Percentiles rank a stretch among this genome's conserved stretches.
These are phyloP conservation scores for Stenocarpella maydis DNA, from an alignment of 2,329 filamentous ascomycete species.

Conservation along the genomic window DNA sequence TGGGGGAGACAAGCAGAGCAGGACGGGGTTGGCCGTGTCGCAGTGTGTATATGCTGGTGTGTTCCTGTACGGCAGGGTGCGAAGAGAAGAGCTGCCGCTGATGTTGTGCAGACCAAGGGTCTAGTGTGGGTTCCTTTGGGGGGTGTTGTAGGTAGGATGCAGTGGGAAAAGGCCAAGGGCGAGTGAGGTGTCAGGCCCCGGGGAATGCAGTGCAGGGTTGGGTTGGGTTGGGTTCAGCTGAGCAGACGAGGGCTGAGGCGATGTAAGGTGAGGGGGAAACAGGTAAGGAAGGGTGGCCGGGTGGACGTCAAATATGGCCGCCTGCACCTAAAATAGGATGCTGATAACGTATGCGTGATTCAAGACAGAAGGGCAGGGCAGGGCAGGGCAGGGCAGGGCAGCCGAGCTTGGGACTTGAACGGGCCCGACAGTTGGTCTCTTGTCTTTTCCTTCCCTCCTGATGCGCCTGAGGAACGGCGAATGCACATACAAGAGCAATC, in stretches of 20 bases:
- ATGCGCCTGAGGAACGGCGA: background rate
- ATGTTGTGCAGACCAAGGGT: slow-evolving; percentile 4
- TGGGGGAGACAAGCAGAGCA: slow-evolving; percentile 25
- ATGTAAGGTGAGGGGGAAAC: background rate
- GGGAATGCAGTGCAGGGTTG: slow-evolving; percentile 19
- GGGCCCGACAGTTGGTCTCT: background rate
- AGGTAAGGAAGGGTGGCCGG: too few species aligned
- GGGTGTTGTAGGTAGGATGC: background rate
- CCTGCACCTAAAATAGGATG: slow-evolving; percentile 33
- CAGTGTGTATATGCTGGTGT: background rate
- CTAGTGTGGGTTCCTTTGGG: background rate
- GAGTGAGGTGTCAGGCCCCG: slow-evolving; percentile 22
- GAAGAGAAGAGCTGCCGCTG: background rate
- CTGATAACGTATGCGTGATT: slow-evolving; percentile 29
- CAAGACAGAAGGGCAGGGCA: background rate
- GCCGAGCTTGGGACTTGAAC: background rate
- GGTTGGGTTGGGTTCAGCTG: slow-evolving; percentile 16
- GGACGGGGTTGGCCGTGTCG: slow-evolving; percentile 29
- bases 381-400: background rate
- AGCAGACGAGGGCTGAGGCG: slow-evolving; percentile 5
- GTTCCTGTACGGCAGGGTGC: background rate
- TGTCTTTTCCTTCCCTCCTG: too few species aligned
- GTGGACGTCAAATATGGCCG: slow-evolving; percentile 22
- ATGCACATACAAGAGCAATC: background rate
- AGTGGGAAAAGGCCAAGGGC: slow-evolving; percentile 7